phyloP scores from a whole-genome alignment of 495 filamentous ascomycete genomes.

The Aspergillus affinis region DNA sequence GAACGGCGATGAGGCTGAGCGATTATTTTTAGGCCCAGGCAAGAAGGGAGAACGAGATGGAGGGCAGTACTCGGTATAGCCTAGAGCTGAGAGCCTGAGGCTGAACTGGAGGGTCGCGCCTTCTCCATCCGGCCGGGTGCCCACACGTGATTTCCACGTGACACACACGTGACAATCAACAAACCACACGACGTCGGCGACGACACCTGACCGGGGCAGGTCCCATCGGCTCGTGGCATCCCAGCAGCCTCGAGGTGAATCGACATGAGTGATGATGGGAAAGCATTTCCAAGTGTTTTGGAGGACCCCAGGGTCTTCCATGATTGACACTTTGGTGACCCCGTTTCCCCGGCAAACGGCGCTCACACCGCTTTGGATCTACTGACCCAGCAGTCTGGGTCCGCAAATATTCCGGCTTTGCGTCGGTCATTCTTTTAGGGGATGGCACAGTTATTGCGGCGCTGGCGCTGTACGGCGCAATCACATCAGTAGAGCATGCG shows the following conservation, averaged over 20 bases:
- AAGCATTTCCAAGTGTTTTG: not conserved
- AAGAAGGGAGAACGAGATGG: not conserved
- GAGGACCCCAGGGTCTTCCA: not conserved
- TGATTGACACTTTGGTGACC: not conserved
- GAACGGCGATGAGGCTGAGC: not conserved
- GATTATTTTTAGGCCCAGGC: not conserved
- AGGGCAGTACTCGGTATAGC: not conserved
- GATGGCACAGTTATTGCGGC: slow-evolving; percentile 18
- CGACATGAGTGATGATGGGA: not conserved
- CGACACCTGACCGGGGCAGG: not conserved
- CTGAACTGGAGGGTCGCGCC: not conserved
- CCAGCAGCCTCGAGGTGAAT: not conserved
- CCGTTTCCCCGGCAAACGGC: slow-evolving; percentile 7
- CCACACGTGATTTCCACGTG: not conserved
- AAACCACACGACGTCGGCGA: not conserved
- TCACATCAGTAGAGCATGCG: not conserved
- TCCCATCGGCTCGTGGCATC: not conserved
- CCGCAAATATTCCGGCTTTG: slow-evolving; percentile 14
- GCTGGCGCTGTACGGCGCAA: slow-evolving; percentile 9
- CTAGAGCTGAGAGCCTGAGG: not conserved
- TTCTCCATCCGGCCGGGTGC: not conserved
- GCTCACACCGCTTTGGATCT: slow-evolving; percentile 28
- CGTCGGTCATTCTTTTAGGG: slow-evolving; percentile 12
- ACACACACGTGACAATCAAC: not conserved
- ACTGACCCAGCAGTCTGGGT: slow-evolving; percentile 28